Conservation (phyloP, 192 early-diverging fungal genomes). For the Coemansia sp. region DNA sequence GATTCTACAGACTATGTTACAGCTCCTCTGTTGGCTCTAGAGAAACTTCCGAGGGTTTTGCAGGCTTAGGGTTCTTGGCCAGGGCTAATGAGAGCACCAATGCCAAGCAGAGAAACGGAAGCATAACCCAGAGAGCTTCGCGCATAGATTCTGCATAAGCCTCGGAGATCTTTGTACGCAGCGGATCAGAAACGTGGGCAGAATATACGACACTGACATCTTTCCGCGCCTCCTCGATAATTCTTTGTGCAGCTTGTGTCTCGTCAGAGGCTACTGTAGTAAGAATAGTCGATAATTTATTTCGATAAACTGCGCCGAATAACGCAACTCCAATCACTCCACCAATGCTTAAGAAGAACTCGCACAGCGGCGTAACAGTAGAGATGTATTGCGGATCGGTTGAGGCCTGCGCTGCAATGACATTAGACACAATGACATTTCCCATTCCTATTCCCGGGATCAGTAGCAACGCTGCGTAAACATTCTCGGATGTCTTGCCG, state of each 20-base stretch:
- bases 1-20: constrained; percentile 4
- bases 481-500: constrained; percentile 44
- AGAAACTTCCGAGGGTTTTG: constrained; percentile 6
- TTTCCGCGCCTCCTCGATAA: constrained; percentile 57
- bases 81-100: constrained; percentile 55
- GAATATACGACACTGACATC: constrained; percentile 46
- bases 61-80: constrained; percentile 15
- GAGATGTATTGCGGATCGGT: constrained; percentile 63
- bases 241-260: constrained; percentile 34
- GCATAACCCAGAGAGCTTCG: constrained; percentile 51
- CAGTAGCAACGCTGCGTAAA: constrained; percentile 62
- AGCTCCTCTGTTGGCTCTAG: constrained; percentile 9
- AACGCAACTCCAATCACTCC: constrained; percentile 64
- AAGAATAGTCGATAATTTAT: constrained; percentile 55
- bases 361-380: constrained; percentile 64
- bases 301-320: constrained; percentile 63
- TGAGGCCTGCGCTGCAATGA: constrained; percentile 70
- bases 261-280: constrained; percentile 13
- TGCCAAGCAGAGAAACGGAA: constrained; percentile 53
- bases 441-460: constrained; percentile 77
- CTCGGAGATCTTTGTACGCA: constrained; percentile 44
- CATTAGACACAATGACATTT: constrained; percentile 66
- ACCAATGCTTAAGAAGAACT: constrained; percentile 70
- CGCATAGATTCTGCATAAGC: constrained; percentile 59
- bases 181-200: constrained; percentile 26